Evolutionary conservation across 2,329 filamentous ascomycete species (phyloP).

Genomic region (Talaromyces atroroseus): DNA sequence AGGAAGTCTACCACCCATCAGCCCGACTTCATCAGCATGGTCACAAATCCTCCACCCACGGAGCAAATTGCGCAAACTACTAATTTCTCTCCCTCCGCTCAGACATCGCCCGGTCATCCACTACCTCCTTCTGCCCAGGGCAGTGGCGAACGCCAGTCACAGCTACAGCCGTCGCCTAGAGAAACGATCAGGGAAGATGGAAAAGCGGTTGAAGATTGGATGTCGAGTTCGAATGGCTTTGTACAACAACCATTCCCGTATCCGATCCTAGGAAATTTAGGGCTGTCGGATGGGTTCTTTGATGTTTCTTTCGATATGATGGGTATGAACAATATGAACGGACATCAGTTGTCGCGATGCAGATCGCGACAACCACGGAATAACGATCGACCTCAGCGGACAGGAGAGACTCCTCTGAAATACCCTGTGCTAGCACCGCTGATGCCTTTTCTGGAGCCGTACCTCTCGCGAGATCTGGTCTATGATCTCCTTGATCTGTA

Average conservation of each 20-base stretch:
- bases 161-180: conserved; percentile 19
- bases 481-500: conserved; percentile 88
- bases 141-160: conserved; percentile 23
- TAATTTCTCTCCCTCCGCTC: conserved; percentile 8
- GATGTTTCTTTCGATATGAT: conserved; percentile 13
- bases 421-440: conserved; percentile 83
- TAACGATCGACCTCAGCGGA: conserved; percentile 37
- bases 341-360: conserved; percentile 48
- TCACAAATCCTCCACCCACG: conserved; percentile 9
- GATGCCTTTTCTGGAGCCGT: conserved; percentile 70
- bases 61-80: conserved; percentile 5
- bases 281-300: conserved; percentile 11
- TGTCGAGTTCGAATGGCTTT: conserved; percentile 14
- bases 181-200: conserved; percentile 14
- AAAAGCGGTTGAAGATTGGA: conserved; percentile 14
- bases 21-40: conserved; percentile 12
- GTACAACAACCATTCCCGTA: conserved; percentile 8
- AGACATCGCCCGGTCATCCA: conserved; percentile 13
- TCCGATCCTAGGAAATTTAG: conserved; percentile 12
- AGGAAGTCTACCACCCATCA: conserved; percentile 1
- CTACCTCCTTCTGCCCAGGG: conserved; percentile 26
- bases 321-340: conserved; percentile 9
- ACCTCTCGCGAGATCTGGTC: conserved; percentile 72
- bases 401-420: conserved; percentile 46
- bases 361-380: conserved; percentile 52